A percentile compares a stretch with the other conserved stretches of the same genome.
Conservation (phyloP, 441 rosid species). For the Mallotus repandus region DNA sequence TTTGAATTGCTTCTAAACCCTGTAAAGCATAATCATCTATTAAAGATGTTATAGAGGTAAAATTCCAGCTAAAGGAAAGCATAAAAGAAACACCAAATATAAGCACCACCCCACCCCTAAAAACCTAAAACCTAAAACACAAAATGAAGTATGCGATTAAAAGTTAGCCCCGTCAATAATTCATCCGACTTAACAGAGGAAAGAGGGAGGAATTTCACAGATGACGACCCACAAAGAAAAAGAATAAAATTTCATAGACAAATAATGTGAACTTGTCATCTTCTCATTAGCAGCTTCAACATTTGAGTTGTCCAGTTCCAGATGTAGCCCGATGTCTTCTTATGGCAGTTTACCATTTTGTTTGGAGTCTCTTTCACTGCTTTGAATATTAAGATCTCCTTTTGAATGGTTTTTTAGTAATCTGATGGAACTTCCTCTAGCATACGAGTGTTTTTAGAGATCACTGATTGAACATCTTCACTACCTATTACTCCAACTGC, state of each 20-base stretch:
- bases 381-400: slow-evolving; percentile 34
- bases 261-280: slow-evolving; percentile 51
- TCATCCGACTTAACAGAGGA: not conserved
- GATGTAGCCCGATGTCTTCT: slow-evolving; percentile 35
- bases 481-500: slow-evolving; percentile 32
- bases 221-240: slow-evolving; percentile 11
- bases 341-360: slow-evolving; percentile 40
- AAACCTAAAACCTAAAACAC: not conserved
- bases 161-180: not conserved
- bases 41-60: slow-evolving; percentile 22
- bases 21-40: slow-evolving; percentile 39
- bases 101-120: not conserved
- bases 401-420: slow-evolving; percentile 30
- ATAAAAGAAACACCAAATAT: not conserved
- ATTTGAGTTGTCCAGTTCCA: slow-evolving; percentile 41
- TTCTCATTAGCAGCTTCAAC: slow-evolving; percentile 48
- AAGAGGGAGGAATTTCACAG: slow-evolving; percentile 14
- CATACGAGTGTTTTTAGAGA: slow-evolving; percentile 32
- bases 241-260: slow-evolving; percentile 22
- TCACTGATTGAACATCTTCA: slow-evolving; percentile 30
- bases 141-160: not conserved
- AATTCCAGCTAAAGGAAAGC: slow-evolving; percentile 15
- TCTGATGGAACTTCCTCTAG: slow-evolving; percentile 41
- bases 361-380: slow-evolving; percentile 32
- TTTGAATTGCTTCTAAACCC: slow-evolving; percentile 92